Evolutionary conservation across 2,329 filamentous ascomycete genomes (phyloP).

Genomic region (Beauveria australis): DNA sequence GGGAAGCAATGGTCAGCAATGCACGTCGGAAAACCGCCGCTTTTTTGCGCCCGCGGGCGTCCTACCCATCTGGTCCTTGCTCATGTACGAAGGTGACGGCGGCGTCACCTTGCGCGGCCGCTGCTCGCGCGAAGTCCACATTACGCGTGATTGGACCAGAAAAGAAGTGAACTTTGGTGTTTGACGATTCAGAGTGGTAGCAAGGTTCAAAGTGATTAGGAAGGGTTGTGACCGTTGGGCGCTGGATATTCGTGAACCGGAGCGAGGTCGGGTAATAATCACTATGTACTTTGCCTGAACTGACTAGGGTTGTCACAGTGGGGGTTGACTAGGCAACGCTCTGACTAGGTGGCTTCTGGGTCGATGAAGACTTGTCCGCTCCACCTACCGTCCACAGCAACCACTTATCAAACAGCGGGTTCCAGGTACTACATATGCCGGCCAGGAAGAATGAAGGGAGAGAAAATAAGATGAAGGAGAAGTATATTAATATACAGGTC

Average conservation of each 20-base stretch:
- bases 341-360: background rate
- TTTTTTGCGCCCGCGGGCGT: constrained; percentile 3
- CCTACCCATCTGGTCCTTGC: constrained; percentile 58
- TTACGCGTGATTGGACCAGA: constrained; percentile 22
- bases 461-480: background rate
- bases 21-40: constrained; percentile 3
- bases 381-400: background rate
- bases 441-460: background rate
- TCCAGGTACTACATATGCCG: background rate
- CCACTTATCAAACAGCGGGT: background rate
- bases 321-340: constrained; percentile 23
- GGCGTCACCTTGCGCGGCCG: constrained; percentile 48
- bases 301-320: background rate
- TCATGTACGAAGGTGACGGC: constrained; percentile 57
- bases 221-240: constrained; percentile 9
- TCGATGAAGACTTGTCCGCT: background rate
- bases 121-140: constrained; percentile 25
- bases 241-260: background rate
- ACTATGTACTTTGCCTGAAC: background rate
- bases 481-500: background rate
- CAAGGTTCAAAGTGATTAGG: background rate
- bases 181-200: constrained; percentile 1
- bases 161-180: background rate
- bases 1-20: constrained; percentile 13
- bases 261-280: constrained; percentile 7